Conservation (phyloP, 345 rosid genomes). For the Turritis glabra region DNA sequence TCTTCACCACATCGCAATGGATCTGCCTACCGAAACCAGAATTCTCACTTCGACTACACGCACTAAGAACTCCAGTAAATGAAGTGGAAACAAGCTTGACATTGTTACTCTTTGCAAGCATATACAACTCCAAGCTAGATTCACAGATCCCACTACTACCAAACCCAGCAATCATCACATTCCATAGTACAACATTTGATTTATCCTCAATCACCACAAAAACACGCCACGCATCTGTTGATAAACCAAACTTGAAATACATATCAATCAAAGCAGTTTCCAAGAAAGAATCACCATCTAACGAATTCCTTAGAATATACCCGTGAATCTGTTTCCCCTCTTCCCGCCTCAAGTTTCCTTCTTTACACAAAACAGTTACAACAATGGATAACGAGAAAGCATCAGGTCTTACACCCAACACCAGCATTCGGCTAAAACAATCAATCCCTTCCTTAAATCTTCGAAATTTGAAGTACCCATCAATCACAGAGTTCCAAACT, state of each 20-base stretch:
- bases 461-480: slow-evolving; percentile 59
- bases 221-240: slow-evolving; percentile 50
- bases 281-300: slow-evolving; percentile 53
- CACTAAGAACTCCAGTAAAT: slow-evolving; percentile 51
- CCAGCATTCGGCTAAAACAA: slow-evolving; percentile 59
- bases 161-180: slow-evolving; percentile 76
- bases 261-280: slow-evolving; percentile 60
- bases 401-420: slow-evolving; percentile 60
- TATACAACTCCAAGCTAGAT: slow-evolving; percentile 58
- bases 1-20: slow-evolving; percentile 66
- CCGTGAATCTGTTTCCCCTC: slow-evolving; percentile 68
- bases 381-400: slow-evolving; percentile 61
- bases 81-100: slow-evolving; percentile 56
- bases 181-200: slow-evolving; percentile 68
- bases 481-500: slow-evolving; percentile 70
- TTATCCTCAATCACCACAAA: slow-evolving; percentile 51
- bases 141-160: slow-evolving; percentile 53
- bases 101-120: slow-evolving; percentile 50
- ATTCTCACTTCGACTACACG: slow-evolving; percentile 52
- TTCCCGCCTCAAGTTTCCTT: slow-evolving; percentile 37
- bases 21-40: slow-evolving; percentile 57
- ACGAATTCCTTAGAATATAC: slow-evolving; percentile 48
- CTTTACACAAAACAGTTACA: slow-evolving; percentile 48
- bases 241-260: slow-evolving; percentile 50
- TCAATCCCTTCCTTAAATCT: slow-evolving; percentile 44